Percentiles rank a stretch among this genome's conserved stretches.
These are phyloP conservation scores for Globisporangium nagaii DNA, from an alignment of 352 stramenopile species.

Conservation along the genomic window DNA sequence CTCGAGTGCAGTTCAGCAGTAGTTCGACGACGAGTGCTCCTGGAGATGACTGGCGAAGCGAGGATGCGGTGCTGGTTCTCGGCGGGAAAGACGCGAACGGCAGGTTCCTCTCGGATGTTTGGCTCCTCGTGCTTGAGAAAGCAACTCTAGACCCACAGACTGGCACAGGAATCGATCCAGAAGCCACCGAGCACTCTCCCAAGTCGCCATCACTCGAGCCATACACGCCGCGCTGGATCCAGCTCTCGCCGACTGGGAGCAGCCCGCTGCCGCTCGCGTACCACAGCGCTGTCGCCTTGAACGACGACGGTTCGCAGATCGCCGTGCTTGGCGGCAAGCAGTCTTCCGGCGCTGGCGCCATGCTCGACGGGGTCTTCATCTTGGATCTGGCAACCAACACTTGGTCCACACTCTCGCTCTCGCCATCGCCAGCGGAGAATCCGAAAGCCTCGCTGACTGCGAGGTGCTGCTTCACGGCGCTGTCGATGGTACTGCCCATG, in stretches of 20 bases:
- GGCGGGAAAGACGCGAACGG: conserved; percentile 34
- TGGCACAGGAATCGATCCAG: not conserved
- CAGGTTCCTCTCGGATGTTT: conserved; percentile 35
- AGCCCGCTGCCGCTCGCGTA: conserved; percentile 47
- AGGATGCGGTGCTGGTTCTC: conserved; percentile 36
- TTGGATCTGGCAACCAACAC: conserved; percentile 43
- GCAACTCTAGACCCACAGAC: not conserved
- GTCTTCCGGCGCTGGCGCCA: conserved; percentile 2
- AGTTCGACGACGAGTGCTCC: not conserved
- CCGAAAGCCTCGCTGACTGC: conserved; percentile 13
- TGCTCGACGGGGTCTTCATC: conserved; percentile 34
- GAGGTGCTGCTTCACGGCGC: conserved; percentile 25
- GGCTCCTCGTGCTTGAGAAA: conserved; percentile 29
- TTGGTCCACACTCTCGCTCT: conserved; percentile 29
- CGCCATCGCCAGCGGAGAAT: conserved; percentile 1
- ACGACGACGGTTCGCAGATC: conserved; percentile 26
- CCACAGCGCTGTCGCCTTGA: conserved; percentile 33
- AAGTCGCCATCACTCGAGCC: not conserved
- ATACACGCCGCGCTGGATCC: conserved; percentile 21
- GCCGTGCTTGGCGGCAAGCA: conserved; percentile 45
- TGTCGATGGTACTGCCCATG: conserved; percentile 28
- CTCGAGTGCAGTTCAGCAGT: conserved; percentile 15
- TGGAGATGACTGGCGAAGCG: conserved; percentile 9
- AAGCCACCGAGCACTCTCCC: not conserved
- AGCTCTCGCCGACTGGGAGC: conserved; percentile 36